Evolutionary conservation across 768 basidiomycete species (phyloP).

Genomic region (Auriscalpium orientale): DNA sequence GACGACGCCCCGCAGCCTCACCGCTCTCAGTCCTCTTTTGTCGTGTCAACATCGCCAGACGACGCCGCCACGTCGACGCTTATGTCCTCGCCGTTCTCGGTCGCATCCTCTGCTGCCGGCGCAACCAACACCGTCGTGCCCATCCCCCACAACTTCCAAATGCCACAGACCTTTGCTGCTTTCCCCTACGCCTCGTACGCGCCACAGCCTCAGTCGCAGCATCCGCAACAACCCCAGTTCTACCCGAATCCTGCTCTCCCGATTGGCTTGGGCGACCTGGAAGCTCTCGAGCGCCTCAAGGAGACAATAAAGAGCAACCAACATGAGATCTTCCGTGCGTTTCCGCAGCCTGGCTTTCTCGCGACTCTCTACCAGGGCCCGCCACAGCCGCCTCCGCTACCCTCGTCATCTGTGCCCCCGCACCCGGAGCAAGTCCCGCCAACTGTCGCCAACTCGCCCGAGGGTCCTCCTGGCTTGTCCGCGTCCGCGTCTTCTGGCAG

Average conservation of each 20-base stretch:
- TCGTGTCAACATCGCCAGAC: neutral
- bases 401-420: slow-evolving; percentile 23
- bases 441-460: slow-evolving; percentile 3
- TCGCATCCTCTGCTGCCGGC: neutral
- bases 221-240: slow-evolving; percentile 6
- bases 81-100: slow-evolving; percentile 1
- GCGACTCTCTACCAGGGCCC: slow-evolving; percentile 58
- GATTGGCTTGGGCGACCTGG: slow-evolving; percentile 59
- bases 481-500: slow-evolving; percentile 15
- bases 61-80: neutral
- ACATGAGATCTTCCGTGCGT: slow-evolving; percentile 61
- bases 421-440: slow-evolving; percentile 27
- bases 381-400: slow-evolving; percentile 14
- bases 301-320: slow-evolving; percentile 62
- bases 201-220: slow-evolving; percentile 1
- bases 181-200: slow-evolving; percentile 3
- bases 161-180: slow-evolving; percentile 17
- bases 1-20: neutral
- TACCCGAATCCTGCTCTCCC: slow-evolving; percentile 24
- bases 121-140: neutral
- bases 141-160: slow-evolving; percentile 23
- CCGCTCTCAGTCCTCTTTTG: neutral
- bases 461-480: slow-evolving; percentile 5
- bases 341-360: slow-evolving; percentile 58
- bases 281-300: slow-evolving; percentile 70